Evolutionary conservation across 768 basidiomycete species (phyloP).

Genomic region (Hypsizygus marmoreus): DNA sequence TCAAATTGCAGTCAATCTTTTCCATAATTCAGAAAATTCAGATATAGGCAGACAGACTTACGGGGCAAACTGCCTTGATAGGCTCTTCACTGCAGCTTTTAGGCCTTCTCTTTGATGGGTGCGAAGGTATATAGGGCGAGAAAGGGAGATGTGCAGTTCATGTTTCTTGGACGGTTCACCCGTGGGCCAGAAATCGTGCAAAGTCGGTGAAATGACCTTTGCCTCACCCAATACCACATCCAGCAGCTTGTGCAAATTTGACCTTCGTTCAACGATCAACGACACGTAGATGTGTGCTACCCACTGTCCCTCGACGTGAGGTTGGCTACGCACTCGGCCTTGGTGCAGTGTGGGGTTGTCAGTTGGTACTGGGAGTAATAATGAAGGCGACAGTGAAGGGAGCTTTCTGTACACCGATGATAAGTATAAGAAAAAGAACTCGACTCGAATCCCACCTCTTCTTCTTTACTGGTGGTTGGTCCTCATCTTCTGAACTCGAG

Average conservation of each 20-base stretch:
- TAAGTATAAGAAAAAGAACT: not conserved
- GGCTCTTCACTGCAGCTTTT: constrained; percentile 56
- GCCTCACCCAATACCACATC: constrained; percentile 45
- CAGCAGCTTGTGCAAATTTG: constrained; percentile 48
- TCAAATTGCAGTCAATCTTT: not conserved
- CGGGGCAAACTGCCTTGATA: constrained; percentile 50
- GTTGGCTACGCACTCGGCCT: constrained; percentile 72
- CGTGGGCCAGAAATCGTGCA: constrained; percentile 45
- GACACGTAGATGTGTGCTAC: constrained; percentile 78
- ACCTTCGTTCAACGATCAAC: constrained; percentile 44
- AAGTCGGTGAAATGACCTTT: constrained; percentile 43
- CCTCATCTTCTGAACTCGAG: constrained; percentile 50
- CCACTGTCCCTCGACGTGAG: constrained; percentile 88
- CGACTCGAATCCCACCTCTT: constrained; percentile 37
- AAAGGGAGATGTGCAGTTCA: constrained; percentile 84
- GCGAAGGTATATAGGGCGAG: constrained; percentile 78
- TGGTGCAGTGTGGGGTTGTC: constrained; percentile 84
- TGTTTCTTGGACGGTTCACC: constrained; percentile 18
- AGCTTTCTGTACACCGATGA: constrained; percentile 50
- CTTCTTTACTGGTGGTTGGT: constrained; percentile 31
- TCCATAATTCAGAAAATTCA: not conserved
- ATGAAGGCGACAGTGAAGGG: constrained; percentile 54
- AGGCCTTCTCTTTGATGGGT: constrained; percentile 79
- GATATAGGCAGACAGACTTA: constrained; percentile 29
- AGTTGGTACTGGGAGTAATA: constrained; percentile 50